These are phyloP conservation scores for Penicillium sp. DNA, from an alignment of 2,329 filamentous ascomycete genomes.

Conservation along the genomic window DNA sequence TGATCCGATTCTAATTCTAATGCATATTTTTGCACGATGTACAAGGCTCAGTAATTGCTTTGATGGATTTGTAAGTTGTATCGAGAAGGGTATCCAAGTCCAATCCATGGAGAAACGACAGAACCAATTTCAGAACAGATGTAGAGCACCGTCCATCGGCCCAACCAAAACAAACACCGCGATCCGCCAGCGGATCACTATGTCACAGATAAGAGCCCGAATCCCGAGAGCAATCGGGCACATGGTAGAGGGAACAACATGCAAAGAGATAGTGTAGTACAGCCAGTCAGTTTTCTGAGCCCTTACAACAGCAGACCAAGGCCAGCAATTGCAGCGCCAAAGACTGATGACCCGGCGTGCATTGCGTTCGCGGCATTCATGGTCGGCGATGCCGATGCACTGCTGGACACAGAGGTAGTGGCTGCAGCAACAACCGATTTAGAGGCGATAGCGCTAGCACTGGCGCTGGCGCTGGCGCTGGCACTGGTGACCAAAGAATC, in stretches of 20 bases:
- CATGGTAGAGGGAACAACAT: background rate
- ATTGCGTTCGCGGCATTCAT: conserved; percentile 17
- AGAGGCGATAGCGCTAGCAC: conserved; percentile 2
- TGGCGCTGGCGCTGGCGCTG: conserved; percentile 5
- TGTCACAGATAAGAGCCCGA: background rate
- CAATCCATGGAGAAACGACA: conserved; percentile 13
- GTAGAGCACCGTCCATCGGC: background rate
- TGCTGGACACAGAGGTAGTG: conserved; percentile 3
- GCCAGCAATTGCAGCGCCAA: conserved; percentile 18
- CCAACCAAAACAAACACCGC: background rate
- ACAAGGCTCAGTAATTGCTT: background rate
- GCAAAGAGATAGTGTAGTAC: background rate
- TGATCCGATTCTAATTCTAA: background rate
- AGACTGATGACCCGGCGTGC: conserved; percentile 16
- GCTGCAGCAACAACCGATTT: conserved; percentile 4
- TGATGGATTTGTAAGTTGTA: background rate
- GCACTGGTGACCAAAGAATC: conserved; percentile 9
- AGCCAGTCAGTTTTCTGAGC: background rate
- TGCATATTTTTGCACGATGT: background rate
- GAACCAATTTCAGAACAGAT: background rate
- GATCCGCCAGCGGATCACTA: conserved; percentile 5
- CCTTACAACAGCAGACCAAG: conserved; percentile 19
- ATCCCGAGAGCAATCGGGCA: background rate
- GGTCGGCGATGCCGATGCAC: conserved; percentile 14
- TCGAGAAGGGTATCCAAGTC: conserved; percentile 21